Percentiles rank a stretch among this genome's conserved stretches.
These are phyloP conservation scores for Phlebiopsis gigantea DNA, from an alignment of 768 basidiomycete species.

Conservation along the genomic window DNA sequence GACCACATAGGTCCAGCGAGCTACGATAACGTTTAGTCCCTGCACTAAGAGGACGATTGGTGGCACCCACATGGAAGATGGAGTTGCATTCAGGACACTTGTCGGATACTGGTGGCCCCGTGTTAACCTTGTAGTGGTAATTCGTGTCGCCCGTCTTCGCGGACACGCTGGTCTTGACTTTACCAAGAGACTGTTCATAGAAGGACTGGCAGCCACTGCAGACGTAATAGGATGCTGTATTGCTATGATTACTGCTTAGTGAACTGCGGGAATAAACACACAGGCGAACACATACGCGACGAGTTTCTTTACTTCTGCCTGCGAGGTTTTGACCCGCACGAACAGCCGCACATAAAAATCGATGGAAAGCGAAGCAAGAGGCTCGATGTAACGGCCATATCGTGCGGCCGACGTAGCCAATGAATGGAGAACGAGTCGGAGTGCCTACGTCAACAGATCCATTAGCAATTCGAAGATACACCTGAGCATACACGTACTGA, in stretches of 20 bases:
- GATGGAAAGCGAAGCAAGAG: conserved; percentile 86
- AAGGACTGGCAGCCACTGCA: conserved; percentile 81
- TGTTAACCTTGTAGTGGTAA: conserved; percentile 62
- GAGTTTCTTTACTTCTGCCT: conserved; percentile 79
- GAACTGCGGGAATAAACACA: background rate
- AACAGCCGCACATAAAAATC: conserved; percentile 97
- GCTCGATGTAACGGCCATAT: conserved; percentile 90
- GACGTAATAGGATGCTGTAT: conserved; percentile 80
- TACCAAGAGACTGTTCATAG: conserved; percentile 83
- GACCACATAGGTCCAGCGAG: conserved; percentile 97
- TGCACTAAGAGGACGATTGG: background rate
- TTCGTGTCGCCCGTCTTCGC: conserved; percentile 53
- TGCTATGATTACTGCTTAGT: conserved; percentile 39
- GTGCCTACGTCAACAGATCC: conserved; percentile 48
- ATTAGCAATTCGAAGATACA: background rate
- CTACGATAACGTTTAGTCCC: conserved; percentile 31
- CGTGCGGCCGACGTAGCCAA: conserved; percentile 83
- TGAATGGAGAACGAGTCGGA: conserved; percentile 85
- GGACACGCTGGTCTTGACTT: conserved; percentile 54
- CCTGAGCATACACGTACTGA: conserved; percentile 45
- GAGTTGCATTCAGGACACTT: conserved; percentile 82
- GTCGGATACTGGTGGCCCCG: conserved; percentile 60
- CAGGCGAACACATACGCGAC: conserved; percentile 50
- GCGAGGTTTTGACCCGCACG: conserved; percentile 66
- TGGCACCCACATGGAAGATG: conserved; percentile 59